phyloP scores from a whole-genome alignment of 805 yeast genomes.

The Priceomyces castillae region DNA sequence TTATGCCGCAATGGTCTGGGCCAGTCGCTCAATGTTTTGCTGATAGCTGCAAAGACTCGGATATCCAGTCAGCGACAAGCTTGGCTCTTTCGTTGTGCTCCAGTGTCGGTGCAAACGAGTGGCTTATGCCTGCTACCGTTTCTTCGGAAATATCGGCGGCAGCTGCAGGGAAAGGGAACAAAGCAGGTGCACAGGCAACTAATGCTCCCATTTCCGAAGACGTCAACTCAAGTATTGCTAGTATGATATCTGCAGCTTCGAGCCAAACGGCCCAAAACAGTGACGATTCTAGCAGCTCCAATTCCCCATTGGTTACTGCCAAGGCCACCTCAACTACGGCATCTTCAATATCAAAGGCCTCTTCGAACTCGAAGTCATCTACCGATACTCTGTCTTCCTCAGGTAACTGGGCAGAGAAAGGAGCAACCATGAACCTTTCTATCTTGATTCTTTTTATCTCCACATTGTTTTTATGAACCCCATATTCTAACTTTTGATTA shows the following conservation, averaged over 20 bases:
- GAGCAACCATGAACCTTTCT: background rate
- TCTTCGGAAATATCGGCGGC: conserved; percentile 28
- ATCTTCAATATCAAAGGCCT: background rate
- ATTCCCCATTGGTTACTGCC: background rate
- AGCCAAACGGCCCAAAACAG: background rate
- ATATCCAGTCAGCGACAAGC: conserved; percentile 35
- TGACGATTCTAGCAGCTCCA: background rate
- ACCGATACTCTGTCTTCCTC: too few relatives aligned
- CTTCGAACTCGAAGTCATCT: background rate
- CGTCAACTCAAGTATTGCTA: background rate
- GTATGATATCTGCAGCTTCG: background rate
- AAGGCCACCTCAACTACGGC: background rate
- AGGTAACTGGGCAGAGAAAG: background rate
- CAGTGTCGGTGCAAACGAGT: conserved; percentile 39
- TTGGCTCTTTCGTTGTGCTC: conserved; percentile 43
- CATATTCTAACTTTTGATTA: too few relatives aligned
- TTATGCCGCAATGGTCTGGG: conserved; percentile 47
- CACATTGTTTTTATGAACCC: too few relatives aligned
- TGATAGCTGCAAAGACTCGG: conserved; percentile 32
- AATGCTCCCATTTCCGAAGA: background rate
- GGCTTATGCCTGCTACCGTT: conserved; percentile 46
- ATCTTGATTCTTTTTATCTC: background rate
- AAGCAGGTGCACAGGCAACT: conserved; percentile 1
- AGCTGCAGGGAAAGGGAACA: conserved; percentile 11
- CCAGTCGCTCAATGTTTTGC: conserved; percentile 44